Conservation (phyloP, 805 yeast genomes). For the Maudiozyma saulgeensis region DNA sequence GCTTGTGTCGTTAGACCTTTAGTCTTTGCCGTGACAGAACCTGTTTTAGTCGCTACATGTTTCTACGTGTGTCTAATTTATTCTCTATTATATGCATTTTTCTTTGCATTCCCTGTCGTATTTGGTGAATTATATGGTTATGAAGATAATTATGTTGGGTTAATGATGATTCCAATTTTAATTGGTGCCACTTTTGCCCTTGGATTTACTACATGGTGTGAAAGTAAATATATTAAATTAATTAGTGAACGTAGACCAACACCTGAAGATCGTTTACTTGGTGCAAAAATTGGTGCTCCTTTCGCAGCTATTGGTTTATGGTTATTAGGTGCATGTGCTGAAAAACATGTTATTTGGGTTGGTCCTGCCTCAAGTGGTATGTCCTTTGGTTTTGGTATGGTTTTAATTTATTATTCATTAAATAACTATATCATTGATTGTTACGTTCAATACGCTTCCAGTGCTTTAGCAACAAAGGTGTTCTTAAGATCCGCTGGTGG, state of each 20-base stretch:
- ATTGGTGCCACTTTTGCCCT: constrained; percentile 78
- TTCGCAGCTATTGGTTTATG: constrained; percentile 74
- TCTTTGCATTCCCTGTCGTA: constrained; percentile 90
- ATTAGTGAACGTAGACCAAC: constrained; percentile 48
- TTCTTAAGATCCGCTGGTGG: constrained; percentile 77
- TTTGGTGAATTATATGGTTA: constrained; percentile 68
- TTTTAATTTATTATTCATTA: constrained; percentile 64
- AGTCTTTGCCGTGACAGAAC: constrained; percentile 68
- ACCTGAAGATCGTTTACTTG: constrained; percentile 73
- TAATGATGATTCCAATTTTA: constrained; percentile 83
- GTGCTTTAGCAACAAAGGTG: constrained; percentile 74
- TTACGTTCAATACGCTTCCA: constrained; percentile 71
- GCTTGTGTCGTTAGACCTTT: constrained; percentile 75
- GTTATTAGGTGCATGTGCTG: constrained; percentile 73
- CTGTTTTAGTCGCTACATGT: constrained; percentile 76
- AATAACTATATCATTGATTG: constrained; percentile 86
- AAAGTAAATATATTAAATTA: constrained; percentile 46
- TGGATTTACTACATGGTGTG: constrained; percentile 64
- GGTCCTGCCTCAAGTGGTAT: constrained; percentile 73
- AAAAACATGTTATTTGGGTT: constrained; percentile 65
- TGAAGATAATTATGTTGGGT: constrained; percentile 68
- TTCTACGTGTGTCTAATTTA: constrained; percentile 81
- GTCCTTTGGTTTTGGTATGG: constrained; percentile 71
- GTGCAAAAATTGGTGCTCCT: constrained; percentile 77
- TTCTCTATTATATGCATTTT: constrained; percentile 84